A percentile compares a stretch with the other conserved stretches of the same genome.
phyloP scores from a whole-genome alignment of 2,329 filamentous ascomycete species.

The Dryadomyces quercus-mongolicae region DNA sequence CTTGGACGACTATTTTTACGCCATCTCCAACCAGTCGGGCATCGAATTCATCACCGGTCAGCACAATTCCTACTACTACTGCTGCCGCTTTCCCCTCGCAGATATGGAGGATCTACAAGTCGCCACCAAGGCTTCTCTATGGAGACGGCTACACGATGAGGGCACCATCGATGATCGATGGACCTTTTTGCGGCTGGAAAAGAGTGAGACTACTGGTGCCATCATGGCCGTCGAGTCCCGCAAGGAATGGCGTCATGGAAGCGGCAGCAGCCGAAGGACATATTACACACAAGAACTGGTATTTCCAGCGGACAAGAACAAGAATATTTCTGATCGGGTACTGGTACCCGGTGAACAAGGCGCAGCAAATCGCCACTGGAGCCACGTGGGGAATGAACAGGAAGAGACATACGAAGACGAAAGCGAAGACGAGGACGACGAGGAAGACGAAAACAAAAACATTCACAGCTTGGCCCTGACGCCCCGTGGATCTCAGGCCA shows the following conservation, averaged over 20 bases:
- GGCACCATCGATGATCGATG: slow-evolving; percentile 65
- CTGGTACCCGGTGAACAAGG: not conserved
- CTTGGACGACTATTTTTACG: slow-evolving; percentile 53
- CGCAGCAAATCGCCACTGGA: not conserved
- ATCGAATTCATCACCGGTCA: slow-evolving; percentile 45
- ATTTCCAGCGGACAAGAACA: slow-evolving; percentile 18
- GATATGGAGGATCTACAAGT: slow-evolving; percentile 25
- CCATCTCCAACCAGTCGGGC: slow-evolving; percentile 52
- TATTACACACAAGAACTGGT: slow-evolving; percentile 50
- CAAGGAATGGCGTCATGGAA: slow-evolving; percentile 46
- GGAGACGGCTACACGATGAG: slow-evolving; percentile 55
- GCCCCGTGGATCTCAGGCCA: too few relatives aligned
- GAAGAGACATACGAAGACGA: not conserved
- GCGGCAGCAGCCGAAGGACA: slow-evolving; percentile 46
- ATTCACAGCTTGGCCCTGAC: not conserved
- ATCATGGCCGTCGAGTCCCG: slow-evolving; percentile 55
- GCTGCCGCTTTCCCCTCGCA: slow-evolving; percentile 47
- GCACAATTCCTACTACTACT: slow-evolving; percentile 58
- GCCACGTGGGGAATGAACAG: too few relatives aligned
- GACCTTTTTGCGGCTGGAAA: slow-evolving; percentile 51
- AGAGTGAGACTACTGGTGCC: slow-evolving; percentile 44
- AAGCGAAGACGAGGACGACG: not conserved
- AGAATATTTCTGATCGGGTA: not conserved
- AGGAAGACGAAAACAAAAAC: not conserved
- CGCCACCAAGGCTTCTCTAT: slow-evolving; percentile 37